Conservation (phyloP, 768 basidiomycete species). For the Boletus vinaceobasis region DNA sequence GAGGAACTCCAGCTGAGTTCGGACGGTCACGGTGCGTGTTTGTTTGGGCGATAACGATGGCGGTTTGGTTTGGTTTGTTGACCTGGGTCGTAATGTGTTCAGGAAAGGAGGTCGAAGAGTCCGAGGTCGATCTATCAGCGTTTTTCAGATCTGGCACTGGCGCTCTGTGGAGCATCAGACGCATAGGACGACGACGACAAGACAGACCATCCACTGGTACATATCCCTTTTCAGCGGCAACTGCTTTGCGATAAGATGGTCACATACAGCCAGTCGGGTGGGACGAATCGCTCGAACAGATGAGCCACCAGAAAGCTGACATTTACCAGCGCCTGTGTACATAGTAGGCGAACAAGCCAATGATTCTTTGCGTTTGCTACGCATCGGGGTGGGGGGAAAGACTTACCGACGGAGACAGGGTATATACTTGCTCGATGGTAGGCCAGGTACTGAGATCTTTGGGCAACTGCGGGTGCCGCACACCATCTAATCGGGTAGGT, state of each 20-base stretch:
- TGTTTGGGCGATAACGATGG: not conserved
- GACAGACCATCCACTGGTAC: constrained; percentile 55
- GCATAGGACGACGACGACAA: constrained; percentile 46
- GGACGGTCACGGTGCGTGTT: constrained; percentile 54
- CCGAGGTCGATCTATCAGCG: constrained; percentile 65
- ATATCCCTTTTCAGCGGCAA: constrained; percentile 39
- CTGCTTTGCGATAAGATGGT: constrained; percentile 46
- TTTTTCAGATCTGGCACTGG: constrained; percentile 44
- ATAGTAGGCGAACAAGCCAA: not conserved
- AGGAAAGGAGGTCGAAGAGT: constrained; percentile 68
- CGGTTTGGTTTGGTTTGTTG: not conserved
- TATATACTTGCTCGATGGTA: no score
- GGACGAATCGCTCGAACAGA: constrained; percentile 60
- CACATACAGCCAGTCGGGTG: constrained; percentile 64
- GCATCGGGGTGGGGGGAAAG: not conserved
- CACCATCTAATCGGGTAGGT: no score
- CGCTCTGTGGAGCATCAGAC: constrained; percentile 10
- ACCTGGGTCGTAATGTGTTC: not conserved
- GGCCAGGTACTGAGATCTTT: no score
- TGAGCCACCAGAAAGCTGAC: constrained; percentile 63
- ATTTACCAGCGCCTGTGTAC: constrained; percentile 33
- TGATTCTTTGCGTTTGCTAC: not conserved
- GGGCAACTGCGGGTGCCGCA: no score
- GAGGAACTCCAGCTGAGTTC: constrained; percentile 65
- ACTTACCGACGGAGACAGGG: no score